Base-by-base conservation (phyloP, 352 stramenopile genomes). In the Phytophthora cryptogea region DNA sequence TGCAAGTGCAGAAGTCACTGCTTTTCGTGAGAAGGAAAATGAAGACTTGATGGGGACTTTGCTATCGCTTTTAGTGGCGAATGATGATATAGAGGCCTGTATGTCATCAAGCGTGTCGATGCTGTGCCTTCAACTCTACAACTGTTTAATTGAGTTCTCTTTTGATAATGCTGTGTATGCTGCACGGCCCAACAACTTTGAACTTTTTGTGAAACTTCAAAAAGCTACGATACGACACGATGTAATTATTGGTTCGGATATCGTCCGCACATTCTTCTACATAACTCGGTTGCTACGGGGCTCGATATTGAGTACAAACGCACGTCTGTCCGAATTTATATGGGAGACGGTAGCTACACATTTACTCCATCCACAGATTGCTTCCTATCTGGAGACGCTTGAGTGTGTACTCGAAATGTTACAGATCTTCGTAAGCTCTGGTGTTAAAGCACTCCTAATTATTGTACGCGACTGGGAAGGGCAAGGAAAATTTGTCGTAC, bases 81-180 rank as follows among this genome's bases (percentile, higher is more conserved):
- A 30, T 5, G 8, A 26, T 5, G n/a, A 14, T 20, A 40, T 4
- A 8, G 20, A 40, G 11, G 2, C 3, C 7, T 3, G 20, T 7
- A 16, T 9, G 14, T 13, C 33, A 23, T 54, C 28, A 31, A n/a
- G 9, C 5, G 3, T 16, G 31, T 31, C n/a, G 16, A 20, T 16
- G 13, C 23, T 49, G 17, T 56, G 31, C 17, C 36, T 68, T 14
- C 39, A 17, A 31, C 17, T 64, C 20, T 68, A 42, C 14, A 64
- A 51, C 27, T 40, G 33, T 28, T 36, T 50, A 30, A 64, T 68
- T 27, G 60, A 64, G 28, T 68, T 51, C 36, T 64, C 60, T 2
- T 30, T 54, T n/a, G 14, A 11, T 7, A 68, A 64, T 30, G 54
- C 54, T 3, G 40, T 10, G 11, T 59, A 64, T 30, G 46, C 46